Conservation (phyloP, 345 rosid genomes). For the Turnera subulata region DNA sequence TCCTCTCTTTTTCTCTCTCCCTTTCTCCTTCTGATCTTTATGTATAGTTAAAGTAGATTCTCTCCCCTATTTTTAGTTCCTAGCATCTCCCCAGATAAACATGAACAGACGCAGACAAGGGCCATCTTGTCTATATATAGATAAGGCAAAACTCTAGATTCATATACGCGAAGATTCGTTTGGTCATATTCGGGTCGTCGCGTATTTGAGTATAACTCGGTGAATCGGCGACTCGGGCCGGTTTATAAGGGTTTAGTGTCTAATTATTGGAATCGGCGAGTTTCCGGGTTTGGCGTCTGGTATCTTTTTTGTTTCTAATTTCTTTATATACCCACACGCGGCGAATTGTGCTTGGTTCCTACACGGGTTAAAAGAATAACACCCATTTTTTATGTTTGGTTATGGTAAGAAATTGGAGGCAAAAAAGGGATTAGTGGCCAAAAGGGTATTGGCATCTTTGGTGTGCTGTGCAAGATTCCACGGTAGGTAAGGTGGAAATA, state of each 20-base stretch:
- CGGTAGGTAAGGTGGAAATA: constrained; percentile 4
- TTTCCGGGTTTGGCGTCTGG: constrained; percentile 9
- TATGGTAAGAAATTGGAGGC: not conserved
- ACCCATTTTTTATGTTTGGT: not conserved
- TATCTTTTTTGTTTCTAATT: constrained; percentile 30
- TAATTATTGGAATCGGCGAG: constrained; percentile 7
- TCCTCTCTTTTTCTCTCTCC: not conserved
- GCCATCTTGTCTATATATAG: constrained; percentile 9
- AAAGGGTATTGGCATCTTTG: not conserved
- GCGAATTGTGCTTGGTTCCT: constrained; percentile 35
- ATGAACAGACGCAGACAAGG: not conserved
- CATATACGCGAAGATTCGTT: constrained; percentile 42
- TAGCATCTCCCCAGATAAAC: constrained; percentile 26
- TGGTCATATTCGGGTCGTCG: constrained; percentile 29
- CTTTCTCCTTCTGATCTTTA: not conserved
- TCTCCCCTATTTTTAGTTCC: not conserved
- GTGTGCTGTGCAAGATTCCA: constrained; percentile 11
- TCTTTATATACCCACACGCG: constrained; percentile 38
- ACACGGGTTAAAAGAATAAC: not conserved
- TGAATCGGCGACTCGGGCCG: constrained; percentile 7
- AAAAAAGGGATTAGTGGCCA: not conserved
- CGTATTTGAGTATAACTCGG: constrained; percentile 29
- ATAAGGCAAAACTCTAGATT: constrained; percentile 24
- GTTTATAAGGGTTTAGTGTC: too few relatives aligned
- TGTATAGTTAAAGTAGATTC: not conserved